Conservation (phyloP, 169 alveolate genomes). For the Babesia divergens region DNA sequence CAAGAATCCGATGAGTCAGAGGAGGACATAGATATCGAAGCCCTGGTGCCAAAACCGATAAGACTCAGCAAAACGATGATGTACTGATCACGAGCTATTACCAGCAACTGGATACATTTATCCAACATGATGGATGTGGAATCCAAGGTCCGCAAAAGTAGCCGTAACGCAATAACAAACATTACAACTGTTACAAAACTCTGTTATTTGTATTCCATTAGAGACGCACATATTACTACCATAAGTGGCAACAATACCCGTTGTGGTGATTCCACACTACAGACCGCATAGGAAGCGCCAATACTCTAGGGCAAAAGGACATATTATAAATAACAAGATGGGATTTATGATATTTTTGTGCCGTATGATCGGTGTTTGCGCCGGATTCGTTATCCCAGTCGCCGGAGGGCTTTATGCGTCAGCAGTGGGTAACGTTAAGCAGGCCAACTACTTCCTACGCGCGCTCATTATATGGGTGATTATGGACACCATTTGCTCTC, state of each 20-base stretch:
- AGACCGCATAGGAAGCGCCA: too few species aligned
- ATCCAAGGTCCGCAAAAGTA: too few species aligned
- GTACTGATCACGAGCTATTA: slow-evolving; percentile 1
- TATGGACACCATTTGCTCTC: slow-evolving; percentile 31
- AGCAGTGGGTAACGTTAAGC: slow-evolving; percentile 18
- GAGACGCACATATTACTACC: too few species aligned
- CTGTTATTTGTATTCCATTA: slow-evolving; percentile 9
- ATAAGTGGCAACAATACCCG: too few species aligned
- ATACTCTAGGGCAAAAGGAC: too few species aligned
- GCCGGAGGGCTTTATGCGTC: slow-evolving; percentile 46
- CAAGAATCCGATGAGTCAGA: slow-evolving; percentile 43
- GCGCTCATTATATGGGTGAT: slow-evolving; percentile 46
- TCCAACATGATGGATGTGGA: too few species aligned
- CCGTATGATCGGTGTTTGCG: slow-evolving; percentile 38
- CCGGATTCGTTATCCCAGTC: slow-evolving; percentile 61
- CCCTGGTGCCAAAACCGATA: slow-evolving; percentile 62
- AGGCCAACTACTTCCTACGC: slow-evolving; percentile 54
- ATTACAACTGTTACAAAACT: too few species aligned
- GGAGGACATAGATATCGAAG: slow-evolving; percentile 65
- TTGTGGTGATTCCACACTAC: too few species aligned
- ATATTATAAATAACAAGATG: slow-evolving; percentile 1
- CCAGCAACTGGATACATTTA: too few species aligned
- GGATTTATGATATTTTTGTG: slow-evolving; percentile 19
- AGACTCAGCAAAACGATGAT: slow-evolving; percentile 36
- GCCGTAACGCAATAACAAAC: too few species aligned